These are phyloP conservation scores for Trypanosoma avium DNA, from an alignment of 208 protist species.

Conservation along the genomic window DNA sequence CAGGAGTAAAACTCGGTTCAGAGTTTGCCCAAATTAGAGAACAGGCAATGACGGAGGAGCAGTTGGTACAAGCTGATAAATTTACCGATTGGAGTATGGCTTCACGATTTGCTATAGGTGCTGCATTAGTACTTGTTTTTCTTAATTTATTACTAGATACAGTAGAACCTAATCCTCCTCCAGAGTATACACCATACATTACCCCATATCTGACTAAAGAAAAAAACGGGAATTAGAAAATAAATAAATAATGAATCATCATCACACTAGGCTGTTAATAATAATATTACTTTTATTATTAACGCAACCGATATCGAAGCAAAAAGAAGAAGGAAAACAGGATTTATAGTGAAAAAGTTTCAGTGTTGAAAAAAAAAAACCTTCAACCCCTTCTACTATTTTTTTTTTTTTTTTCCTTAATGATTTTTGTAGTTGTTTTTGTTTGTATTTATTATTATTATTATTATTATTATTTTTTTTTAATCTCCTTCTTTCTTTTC, in stretches of 20 bases:
- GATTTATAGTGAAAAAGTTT: too few species aligned
- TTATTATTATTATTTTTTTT: conserved; percentile 2
- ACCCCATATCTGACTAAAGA: too few species aligned
- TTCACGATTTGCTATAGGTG: conserved; percentile 32
- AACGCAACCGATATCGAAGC: too few species aligned
- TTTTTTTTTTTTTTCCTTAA: too few species aligned
- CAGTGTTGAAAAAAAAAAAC: too few species aligned
- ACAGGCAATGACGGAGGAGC: conserved; percentile 42
- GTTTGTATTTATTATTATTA: background rate
- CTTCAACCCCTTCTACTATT: too few species aligned
- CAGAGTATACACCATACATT: conserved; percentile 66
- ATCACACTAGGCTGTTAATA: too few species aligned
- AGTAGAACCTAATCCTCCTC: conserved; percentile 57
- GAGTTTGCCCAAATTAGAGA: conserved; percentile 37
- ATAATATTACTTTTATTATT: too few species aligned
- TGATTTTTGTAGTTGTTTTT: too few species aligned
- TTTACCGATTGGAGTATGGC: conserved; percentile 66
- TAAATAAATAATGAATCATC: too few species aligned
- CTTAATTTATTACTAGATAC: conserved; percentile 60
- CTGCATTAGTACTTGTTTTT: conserved; percentile 44
- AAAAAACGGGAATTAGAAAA: background rate
- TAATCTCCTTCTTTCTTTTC: background rate
- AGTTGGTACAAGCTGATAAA: conserved; percentile 54
- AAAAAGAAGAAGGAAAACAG: too few species aligned
- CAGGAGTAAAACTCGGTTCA: conserved; percentile 64